These are phyloP conservation scores for Entomophthora muscae DNA, from an alignment of 371 early-diverging fungal genomes.

Conservation along the genomic window DNA sequence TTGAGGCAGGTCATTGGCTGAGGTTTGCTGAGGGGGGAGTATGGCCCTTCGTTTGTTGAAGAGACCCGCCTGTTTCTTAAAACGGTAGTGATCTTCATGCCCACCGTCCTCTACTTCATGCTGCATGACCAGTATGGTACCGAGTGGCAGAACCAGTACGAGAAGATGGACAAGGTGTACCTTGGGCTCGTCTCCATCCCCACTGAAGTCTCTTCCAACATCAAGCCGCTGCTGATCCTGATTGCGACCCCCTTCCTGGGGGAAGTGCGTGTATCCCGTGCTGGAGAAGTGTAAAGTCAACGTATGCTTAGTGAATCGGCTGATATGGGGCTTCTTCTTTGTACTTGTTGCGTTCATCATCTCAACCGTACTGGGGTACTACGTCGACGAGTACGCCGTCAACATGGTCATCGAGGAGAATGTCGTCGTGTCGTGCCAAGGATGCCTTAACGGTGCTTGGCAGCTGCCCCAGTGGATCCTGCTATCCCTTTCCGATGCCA, in stretches of 20 bases:
- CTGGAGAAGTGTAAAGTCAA: constrained; percentile 3
- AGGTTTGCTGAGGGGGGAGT: constrained; percentile 6
- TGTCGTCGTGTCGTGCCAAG: constrained; percentile 8
- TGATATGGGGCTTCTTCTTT: background rate
- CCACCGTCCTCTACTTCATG: constrained; percentile 32
- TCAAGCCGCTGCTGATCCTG: constrained; percentile 1
- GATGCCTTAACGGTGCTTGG: constrained; percentile 15
- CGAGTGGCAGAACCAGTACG: constrained; percentile 11
- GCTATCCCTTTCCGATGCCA: constrained; percentile 31
- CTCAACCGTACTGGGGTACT: background rate
- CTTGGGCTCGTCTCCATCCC: constrained; percentile 12
- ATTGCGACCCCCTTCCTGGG: background rate
- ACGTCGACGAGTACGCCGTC: constrained; percentile 1
- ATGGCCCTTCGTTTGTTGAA: constrained; percentile 5
- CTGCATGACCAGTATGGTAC: constrained; percentile 31
- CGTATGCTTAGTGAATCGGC: background rate
- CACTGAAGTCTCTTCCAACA: background rate
- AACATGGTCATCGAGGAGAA: background rate
- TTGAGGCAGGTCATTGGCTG: background rate
- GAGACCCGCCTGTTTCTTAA: constrained; percentile 8
- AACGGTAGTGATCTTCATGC: constrained; percentile 19
- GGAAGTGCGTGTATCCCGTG: constrained; percentile 4
- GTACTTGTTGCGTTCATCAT: constrained; percentile 2
- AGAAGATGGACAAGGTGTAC: constrained; percentile 17
- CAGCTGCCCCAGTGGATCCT: constrained; percentile 37